Base-by-base conservation (phyloP, 495 filamentous ascomycete species). In the Penicillium turbatum region DNA sequence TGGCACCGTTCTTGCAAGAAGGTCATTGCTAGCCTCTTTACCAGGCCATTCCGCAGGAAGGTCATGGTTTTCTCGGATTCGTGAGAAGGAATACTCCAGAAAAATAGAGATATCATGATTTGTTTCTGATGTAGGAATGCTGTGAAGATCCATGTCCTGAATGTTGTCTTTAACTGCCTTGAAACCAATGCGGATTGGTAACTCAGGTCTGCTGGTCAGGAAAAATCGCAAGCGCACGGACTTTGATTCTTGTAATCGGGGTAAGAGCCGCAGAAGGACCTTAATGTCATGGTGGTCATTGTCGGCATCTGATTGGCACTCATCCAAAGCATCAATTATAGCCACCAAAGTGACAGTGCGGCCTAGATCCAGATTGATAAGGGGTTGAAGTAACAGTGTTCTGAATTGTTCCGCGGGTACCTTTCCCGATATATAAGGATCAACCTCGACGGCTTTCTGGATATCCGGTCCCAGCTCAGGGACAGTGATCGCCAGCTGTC, bases 401-500 rank as follows among this genome's bases (percentile, higher is more conserved):
- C 76, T 57, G 54, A 77, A 82, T 60, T 83, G 80, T 0, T 76
- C 62, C 13, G 40, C 44, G 9, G 77, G 49, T 8, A 66, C 56
- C 57, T 79, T 76, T 16, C 26, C 40, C 7, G 54, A 6, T 48
- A 81, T 64, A 10, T 60, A 51, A 11, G 67, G 57, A 53, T 79
- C 58, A 13, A 44, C 19, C 4, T 70, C 13, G 29, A 80, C 64
- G 46, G 72, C 71, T 10, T 67, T 45, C 10, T 63, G 61, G 37
- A 82, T 62, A 11, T 39, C 32, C 10, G 45, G 15, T 9, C 29
- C 60, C 9, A 79, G 15, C 9, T 11, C 5, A 12, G 68, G 69
- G 11, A 66, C 46, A 13, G 29, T 47, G 6, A 45, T 50, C 6
- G 68, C 57, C 6, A 82, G 58, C 48, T 82, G 73, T 36, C 35